Conservation (phyloP, 768 basidiomycete genomes). For the Suillus luteus region DNA sequence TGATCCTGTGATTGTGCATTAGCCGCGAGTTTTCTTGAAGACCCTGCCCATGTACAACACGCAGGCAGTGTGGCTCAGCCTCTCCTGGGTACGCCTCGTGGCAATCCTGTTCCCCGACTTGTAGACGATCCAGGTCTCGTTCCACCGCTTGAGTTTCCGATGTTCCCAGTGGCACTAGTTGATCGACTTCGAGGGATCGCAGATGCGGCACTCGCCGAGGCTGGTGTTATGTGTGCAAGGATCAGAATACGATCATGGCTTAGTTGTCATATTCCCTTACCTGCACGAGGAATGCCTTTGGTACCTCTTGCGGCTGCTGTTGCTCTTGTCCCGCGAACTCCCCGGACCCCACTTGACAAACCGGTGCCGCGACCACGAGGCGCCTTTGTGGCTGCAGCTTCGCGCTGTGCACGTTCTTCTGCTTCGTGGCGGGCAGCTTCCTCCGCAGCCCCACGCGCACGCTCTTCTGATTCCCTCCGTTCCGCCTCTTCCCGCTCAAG, state of each 20-base stretch:
- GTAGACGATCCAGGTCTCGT: slow-evolving; percentile 26
- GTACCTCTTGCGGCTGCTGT: slow-evolving; percentile 51
- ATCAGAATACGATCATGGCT: background rate
- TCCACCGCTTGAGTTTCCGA: slow-evolving; percentile 21
- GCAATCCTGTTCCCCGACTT: slow-evolving; percentile 28
- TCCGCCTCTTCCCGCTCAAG: slow-evolving; percentile 38
- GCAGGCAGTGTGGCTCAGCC: slow-evolving; percentile 13
- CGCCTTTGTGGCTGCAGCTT: slow-evolving; percentile 37
- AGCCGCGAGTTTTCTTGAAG: background rate
- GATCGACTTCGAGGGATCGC: slow-evolving; percentile 26
- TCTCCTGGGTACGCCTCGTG: slow-evolving; percentile 29
- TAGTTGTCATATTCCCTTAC: slow-evolving; percentile 25
- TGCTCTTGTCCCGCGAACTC: slow-evolving; percentile 71
- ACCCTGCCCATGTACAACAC: background rate
- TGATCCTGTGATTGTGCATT: background rate
- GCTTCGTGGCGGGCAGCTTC: slow-evolving; percentile 43
- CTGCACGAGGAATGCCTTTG: slow-evolving; percentile 41
- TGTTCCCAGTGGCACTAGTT: slow-evolving; percentile 29
- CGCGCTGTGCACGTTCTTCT: slow-evolving; percentile 51
- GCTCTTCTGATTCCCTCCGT: slow-evolving; percentile 43
- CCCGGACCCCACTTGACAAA: slow-evolving; percentile 60
- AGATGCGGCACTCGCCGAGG: slow-evolving; percentile 16
- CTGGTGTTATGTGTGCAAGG: slow-evolving; percentile 11
- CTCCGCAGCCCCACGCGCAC: slow-evolving; percentile 31
- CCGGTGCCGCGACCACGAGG: slow-evolving; percentile 46